Percentiles rank a stretch among this genome's conserved stretches.
phyloP scores from a whole-genome alignment of 176 grass and related monocot species.

The Oryza rufipogon region DNA sequence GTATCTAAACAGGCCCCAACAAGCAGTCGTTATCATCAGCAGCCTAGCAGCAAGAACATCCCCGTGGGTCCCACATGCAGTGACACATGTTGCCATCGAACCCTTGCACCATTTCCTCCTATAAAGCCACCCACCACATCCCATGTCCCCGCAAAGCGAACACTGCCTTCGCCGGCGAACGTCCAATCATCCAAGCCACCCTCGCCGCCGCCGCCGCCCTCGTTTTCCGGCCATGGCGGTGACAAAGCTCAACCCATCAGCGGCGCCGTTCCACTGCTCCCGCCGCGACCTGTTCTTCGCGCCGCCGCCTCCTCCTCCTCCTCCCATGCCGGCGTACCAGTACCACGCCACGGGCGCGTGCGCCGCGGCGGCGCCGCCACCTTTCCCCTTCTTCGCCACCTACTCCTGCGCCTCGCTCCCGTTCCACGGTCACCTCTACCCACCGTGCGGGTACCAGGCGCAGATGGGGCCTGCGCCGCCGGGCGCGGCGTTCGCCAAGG shows the following conservation, averaged over 20 bases:
- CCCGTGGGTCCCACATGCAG: constrained; percentile 3
- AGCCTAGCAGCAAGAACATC: background rate
- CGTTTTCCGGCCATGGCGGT: constrained; percentile 14
- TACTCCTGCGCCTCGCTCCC: constrained; percentile 6
- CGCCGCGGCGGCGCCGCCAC: background rate
- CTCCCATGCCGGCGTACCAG: background rate
- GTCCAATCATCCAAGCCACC: background rate
- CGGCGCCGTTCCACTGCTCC: constrained; percentile 40
- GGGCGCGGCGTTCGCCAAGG: background rate
- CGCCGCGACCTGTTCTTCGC: background rate
- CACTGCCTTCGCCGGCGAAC: constrained; percentile 6
- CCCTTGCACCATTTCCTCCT: background rate
- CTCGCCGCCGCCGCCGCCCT: background rate
- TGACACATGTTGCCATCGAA: background rate
- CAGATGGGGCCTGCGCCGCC: background rate
- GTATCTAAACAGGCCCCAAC: background rate
- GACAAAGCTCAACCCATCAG: constrained; percentile 53
- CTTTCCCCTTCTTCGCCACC: constrained; percentile 8
- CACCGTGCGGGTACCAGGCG: background rate
- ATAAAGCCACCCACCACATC: constrained; percentile 14
- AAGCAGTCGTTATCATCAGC: background rate
- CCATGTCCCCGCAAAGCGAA: background rate
- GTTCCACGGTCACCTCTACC: background rate
- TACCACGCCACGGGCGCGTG: background rate
- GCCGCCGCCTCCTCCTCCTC: constrained; percentile 14